Evolutionary conservation across 2,329 filamentous ascomycete species (phyloP).

Genomic region (Ciborinia camelliae): DNA sequence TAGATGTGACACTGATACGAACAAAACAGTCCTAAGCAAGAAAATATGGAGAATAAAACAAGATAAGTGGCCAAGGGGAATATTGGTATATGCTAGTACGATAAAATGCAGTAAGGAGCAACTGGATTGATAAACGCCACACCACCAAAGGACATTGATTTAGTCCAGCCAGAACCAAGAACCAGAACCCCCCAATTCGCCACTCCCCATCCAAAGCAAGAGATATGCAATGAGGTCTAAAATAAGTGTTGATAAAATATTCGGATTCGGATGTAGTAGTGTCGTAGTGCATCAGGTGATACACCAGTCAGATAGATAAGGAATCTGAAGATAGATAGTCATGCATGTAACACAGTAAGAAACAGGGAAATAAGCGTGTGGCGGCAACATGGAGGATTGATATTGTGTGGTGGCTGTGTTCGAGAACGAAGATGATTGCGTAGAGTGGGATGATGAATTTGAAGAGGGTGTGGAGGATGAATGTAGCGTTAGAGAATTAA

Average conservation of each 20-base stretch:
- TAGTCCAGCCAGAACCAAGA: background rate
- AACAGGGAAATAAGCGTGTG: slow-evolving; percentile 14
- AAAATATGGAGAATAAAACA: slow-evolving; percentile 8
- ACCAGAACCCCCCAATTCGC: slow-evolving; percentile 8
- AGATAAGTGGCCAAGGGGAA: slow-evolving; percentile 2
- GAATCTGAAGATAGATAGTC: slow-evolving; percentile 6
- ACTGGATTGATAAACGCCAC: slow-evolving; percentile 7
- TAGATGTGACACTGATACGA: slow-evolving; percentile 10
- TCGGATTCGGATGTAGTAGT: slow-evolving; percentile 1
- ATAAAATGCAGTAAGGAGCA: slow-evolving; percentile 11
- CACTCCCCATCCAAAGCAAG: background rate
- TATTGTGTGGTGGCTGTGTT: slow-evolving; percentile 1
- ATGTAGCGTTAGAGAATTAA: slow-evolving; percentile 2
- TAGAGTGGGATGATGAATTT: slow-evolving; percentile 4
- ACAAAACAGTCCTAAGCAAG: background rate
- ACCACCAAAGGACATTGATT: slow-evolving; percentile 12
- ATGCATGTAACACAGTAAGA: slow-evolving; percentile 11
- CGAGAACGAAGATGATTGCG: background rate
- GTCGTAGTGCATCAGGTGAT: slow-evolving; percentile 12
- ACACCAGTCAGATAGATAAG: slow-evolving; percentile 10
- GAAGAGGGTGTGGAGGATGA: slow-evolving; percentile 13
- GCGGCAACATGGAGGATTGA: slow-evolving; percentile 4
- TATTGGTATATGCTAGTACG: slow-evolving; percentile 19
- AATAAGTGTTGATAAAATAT: slow-evolving; percentile 4
- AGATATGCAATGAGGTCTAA: slow-evolving; percentile 10